A percentile compares a stretch with the other conserved stretches of the same genome.
These are phyloP conservation scores for Quercus berberidifolia DNA, from an alignment of 306 rosid species.

Conservation along the genomic window DNA sequence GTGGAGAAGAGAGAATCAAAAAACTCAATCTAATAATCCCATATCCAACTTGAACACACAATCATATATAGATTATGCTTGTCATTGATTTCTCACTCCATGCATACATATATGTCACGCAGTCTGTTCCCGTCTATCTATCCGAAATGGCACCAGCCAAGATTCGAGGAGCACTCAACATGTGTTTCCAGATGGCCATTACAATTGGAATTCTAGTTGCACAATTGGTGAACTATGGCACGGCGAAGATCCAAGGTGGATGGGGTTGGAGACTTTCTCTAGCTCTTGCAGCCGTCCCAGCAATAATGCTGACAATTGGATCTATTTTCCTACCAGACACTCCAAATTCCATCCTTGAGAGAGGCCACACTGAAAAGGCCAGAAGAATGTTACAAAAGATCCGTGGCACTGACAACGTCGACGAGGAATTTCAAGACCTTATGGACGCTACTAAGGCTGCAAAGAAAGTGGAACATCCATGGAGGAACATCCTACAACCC, in stretches of 20 bases:
- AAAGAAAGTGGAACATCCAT: constrained; percentile 26
- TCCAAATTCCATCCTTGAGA: constrained; percentile 44
- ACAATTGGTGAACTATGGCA: constrained; percentile 35
- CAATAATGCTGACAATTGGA: constrained; percentile 35
- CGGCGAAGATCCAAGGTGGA: constrained; percentile 24
- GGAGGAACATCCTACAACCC: constrained; percentile 24
- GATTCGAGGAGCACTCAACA: constrained; percentile 44
- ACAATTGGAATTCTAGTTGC: constrained; percentile 40
- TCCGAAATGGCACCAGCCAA: constrained; percentile 51
- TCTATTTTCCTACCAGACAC: constrained; percentile 37
- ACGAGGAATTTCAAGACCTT: constrained; percentile 40
- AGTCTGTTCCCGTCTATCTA: constrained; percentile 40
- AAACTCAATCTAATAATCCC: no score
- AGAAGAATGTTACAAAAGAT: constrained; percentile 24
- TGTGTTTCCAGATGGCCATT: constrained; percentile 38
- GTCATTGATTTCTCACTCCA: no score
- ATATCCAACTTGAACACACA: no score
- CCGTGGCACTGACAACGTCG: constrained; percentile 29
- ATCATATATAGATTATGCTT: no score
- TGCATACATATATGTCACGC: background rate
- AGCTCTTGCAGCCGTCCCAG: constrained; percentile 38
- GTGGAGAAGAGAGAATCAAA: no score
- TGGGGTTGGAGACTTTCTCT: constrained; percentile 43
- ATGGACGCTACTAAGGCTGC: constrained; percentile 30
- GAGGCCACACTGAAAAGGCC: constrained; percentile 36